A percentile compares a stretch with the other conserved stretches of the same genome.
phyloP scores from a whole-genome alignment of 371 early-diverging fungal species.

The Mucor plumbeus region DNA sequence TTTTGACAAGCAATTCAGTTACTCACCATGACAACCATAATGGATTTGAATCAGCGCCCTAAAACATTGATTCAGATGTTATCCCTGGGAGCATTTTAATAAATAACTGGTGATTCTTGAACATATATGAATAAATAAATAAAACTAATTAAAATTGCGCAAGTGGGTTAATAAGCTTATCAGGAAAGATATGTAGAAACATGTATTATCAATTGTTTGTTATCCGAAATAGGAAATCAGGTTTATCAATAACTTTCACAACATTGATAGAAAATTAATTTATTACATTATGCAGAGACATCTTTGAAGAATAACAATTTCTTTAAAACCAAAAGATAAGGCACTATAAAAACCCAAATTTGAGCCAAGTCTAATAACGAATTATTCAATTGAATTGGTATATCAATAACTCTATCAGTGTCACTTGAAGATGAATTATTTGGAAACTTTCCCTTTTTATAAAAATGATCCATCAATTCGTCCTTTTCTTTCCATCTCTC shows the following conservation, averaged over 20 bases:
- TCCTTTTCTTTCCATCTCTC: constrained; percentile 87
- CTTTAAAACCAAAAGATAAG: constrained; percentile 33
- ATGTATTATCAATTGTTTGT: constrained; percentile 6
- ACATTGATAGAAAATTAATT: neutral
- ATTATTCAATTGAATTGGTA: constrained; percentile 34
- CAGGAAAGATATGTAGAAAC: neutral
- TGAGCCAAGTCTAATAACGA: constrained; percentile 34
- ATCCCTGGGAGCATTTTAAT: neutral
- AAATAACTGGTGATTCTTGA: neutral
- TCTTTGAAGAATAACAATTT: neutral
- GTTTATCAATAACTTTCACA: neutral
- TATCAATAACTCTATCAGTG: constrained; percentile 12
- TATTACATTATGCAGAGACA: neutral
- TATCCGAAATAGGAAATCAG: neutral
- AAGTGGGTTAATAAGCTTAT: neutral
- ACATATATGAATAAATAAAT: neutral
- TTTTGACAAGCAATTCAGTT: neutral
- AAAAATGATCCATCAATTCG: constrained; percentile 79
- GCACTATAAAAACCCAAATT: constrained; percentile 37
- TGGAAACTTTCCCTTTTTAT: constrained; percentile 40
- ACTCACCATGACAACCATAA: neutral
- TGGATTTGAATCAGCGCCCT: neutral
- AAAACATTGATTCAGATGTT: neutral
- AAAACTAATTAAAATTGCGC: neutral
- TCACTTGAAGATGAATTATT: neutral